These are phyloP conservation scores for Sarocladium kiliense DNA, from an alignment of 2,329 filamentous ascomycete genomes.

Conservation along the genomic window DNA sequence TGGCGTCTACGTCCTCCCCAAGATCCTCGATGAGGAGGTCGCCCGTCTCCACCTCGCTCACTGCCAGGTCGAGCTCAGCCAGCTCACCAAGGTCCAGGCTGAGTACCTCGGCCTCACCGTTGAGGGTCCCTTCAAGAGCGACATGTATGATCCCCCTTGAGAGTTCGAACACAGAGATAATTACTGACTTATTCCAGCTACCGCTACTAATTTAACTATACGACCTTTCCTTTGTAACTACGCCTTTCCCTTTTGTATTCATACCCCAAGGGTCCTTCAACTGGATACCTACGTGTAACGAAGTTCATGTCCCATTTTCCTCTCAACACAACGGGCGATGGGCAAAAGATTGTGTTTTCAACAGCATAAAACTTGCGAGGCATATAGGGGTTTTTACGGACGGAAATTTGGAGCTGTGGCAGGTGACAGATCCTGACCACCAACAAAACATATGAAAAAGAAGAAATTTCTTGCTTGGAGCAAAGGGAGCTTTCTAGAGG, in stretches of 20 bases:
- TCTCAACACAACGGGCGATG: slow-evolving; percentile 23
- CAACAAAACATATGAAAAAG: neutral
- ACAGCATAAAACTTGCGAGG: slow-evolving; percentile 38
- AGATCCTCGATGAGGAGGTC: slow-evolving; percentile 99
- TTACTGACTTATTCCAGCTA: slow-evolving; percentile 25
- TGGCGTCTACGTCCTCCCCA: slow-evolving; percentile 90
- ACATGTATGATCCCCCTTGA: slow-evolving; percentile 59
- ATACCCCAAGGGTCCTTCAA: slow-evolving; percentile 32
- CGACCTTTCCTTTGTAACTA: slow-evolving; percentile 18
- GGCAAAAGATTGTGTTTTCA: slow-evolving; percentile 35
- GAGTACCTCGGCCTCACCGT: slow-evolving; percentile 86
- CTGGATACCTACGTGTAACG: slow-evolving; percentile 32
- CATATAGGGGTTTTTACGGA: slow-evolving; percentile 24
- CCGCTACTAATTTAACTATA: slow-evolving; percentile 35
- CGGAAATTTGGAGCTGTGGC: slow-evolving; percentile 18
- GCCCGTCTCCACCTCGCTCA: slow-evolving; percentile 88
- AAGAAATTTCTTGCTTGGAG: neutral
- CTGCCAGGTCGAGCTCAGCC: slow-evolving; percentile 90
- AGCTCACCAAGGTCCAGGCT: slow-evolving; percentile 78
- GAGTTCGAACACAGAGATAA: neutral
- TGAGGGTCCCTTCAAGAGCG: slow-evolving; percentile 93
- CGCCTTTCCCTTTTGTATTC: slow-evolving; percentile 20
- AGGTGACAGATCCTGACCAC: slow-evolving; percentile 10
- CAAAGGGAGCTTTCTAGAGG: slow-evolving; percentile 20
- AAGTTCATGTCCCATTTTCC: slow-evolving; percentile 21